Evolutionary conservation across 805 yeast species (phyloP).

Genomic region (Saturnispora ahearnii): DNA sequence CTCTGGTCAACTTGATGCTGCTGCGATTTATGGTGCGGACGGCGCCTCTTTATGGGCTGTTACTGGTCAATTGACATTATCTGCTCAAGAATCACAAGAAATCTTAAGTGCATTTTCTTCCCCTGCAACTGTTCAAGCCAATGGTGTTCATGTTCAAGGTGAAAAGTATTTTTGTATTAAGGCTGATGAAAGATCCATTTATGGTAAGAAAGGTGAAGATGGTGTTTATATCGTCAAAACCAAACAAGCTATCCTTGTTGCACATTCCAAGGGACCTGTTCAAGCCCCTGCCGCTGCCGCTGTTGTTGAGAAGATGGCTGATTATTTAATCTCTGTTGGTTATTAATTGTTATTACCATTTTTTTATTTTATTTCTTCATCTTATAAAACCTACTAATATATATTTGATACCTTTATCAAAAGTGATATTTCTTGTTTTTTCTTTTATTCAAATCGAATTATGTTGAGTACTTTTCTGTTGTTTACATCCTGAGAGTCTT

Average conservation of each 20-base stretch:
- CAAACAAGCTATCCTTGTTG: constrained; percentile 82
- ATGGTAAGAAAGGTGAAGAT: constrained; percentile 83
- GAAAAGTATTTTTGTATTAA: constrained; percentile 80
- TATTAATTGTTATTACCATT: constrained; percentile 36
- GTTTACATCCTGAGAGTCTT: background rate
- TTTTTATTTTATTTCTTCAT: background rate
- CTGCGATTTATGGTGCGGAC: constrained; percentile 87
- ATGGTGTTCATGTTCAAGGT: constrained; percentile 78
- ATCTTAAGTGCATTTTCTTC: constrained; percentile 75
- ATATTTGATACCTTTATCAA: background rate
- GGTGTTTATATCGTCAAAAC: constrained; percentile 91
- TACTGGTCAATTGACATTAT: constrained; percentile 55
- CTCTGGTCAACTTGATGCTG: constrained; percentile 83
- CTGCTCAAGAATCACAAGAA: constrained; percentile 60
- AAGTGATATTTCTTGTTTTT: background rate
- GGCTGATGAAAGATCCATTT: constrained; percentile 88
- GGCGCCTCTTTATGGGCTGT: constrained; percentile 96
- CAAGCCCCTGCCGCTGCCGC: constrained; percentile 94
- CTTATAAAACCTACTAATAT: background rate
- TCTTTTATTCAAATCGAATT: too few relatives aligned
- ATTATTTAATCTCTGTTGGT: constrained; percentile 81
- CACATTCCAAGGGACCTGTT: constrained; percentile 88
- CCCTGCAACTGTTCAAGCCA: constrained; percentile 69
- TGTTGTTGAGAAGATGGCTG: constrained; percentile 92
- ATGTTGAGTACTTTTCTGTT: background rate